These are phyloP conservation scores for Luvunga scandens DNA, from an alignment of 345 rosid genomes.

Conservation along the genomic window DNA sequence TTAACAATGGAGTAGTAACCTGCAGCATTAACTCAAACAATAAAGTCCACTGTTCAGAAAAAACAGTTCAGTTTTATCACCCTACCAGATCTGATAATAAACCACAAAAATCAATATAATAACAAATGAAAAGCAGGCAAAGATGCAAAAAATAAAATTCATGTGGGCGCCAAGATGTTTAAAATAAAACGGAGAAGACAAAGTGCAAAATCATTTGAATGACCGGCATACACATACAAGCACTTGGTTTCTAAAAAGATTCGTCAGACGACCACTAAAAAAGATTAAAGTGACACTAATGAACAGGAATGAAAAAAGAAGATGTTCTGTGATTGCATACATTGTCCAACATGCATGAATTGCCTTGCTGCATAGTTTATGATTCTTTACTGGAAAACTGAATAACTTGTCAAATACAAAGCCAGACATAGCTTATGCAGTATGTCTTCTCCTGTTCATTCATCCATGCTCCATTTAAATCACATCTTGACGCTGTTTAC, in stretches of 20 bases:
- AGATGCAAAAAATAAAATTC: background rate
- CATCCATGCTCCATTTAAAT: background rate
- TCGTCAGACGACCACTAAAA: no score
- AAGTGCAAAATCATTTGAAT: no score
- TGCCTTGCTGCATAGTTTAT: no score
- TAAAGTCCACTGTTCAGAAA: background rate
- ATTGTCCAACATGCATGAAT: no score
- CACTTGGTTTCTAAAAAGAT: no score
- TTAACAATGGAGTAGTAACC: slow-evolving; percentile 93
- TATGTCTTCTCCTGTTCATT: background rate
- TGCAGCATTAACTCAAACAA: slow-evolving; percentile 39
- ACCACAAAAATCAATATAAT: background rate
- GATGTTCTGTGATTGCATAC: no score
- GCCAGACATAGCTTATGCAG: background rate
- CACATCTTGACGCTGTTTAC: background rate
- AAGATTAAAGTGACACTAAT: no score
- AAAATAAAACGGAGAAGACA: no score
- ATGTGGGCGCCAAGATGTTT: no score
- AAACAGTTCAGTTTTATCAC: slow-evolving; percentile 6
- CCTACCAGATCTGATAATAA: background rate
- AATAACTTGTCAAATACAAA: background rate
- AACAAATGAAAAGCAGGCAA: background rate
- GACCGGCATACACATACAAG: no score
- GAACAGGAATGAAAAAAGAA: no score
- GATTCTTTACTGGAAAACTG: background rate